Conservation (phyloP, 768 basidiomycete species). For the Mycena sanguinolenta region DNA sequence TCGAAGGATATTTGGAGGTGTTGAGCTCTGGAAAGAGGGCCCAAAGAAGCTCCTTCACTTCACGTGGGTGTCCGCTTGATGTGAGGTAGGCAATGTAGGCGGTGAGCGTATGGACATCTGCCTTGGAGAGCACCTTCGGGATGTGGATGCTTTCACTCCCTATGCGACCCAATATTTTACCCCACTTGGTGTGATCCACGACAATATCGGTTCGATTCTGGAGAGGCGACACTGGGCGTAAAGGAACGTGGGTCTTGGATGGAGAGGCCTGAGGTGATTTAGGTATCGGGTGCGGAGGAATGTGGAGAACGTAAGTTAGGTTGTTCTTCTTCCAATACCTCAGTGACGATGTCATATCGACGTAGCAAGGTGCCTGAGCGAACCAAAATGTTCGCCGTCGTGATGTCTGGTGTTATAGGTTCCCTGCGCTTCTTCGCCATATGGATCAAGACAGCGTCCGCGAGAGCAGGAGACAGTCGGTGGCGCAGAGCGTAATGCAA, state of each 20-base stretch:
- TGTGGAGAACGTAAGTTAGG: conserved; percentile 12
- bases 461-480: conserved; percentile 64
- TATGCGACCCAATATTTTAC: conserved; percentile 15
- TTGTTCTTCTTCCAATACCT: conserved; percentile 46
- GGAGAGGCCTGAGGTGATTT: conserved; percentile 23
- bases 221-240: neutral
- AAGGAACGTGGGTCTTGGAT: neutral
- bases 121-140: conserved; percentile 37
- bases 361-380: conserved; percentile 67
- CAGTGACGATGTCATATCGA: conserved; percentile 55
- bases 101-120: conserved; percentile 63
- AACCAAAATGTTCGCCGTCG: conserved; percentile 72
- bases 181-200: neutral
- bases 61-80: conserved; percentile 59
- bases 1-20: conserved; percentile 48
- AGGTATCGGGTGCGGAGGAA: conserved; percentile 8
- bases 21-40: conserved; percentile 68
- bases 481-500: conserved; percentile 77
- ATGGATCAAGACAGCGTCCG: conserved; percentile 64
- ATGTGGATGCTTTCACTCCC: conserved; percentile 20
- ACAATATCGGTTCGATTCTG: conserved; percentile 11
- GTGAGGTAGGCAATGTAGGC: conserved; percentile 67
- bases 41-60: conserved; percentile 64
- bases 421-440: conserved; percentile 61
- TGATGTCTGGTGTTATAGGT: conserved; percentile 57